Percentiles rank a stretch among this genome's conserved stretches.
phyloP scores from a whole-genome alignment of 140 eudicot genomes.

The Bidens hawaiensis region DNA sequence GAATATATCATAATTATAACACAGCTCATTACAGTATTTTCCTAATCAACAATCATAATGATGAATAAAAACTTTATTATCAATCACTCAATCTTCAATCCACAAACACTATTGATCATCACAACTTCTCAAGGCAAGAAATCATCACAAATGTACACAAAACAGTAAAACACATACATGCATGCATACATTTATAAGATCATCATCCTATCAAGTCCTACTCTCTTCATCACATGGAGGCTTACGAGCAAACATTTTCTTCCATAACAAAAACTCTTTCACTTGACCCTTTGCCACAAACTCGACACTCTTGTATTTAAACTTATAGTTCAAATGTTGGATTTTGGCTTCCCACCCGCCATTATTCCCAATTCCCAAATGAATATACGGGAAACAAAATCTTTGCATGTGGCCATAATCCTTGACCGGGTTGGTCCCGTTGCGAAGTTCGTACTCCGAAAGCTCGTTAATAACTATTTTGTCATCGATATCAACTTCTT shows the following conservation, averaged over 20 bases:
- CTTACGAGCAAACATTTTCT: background rate
- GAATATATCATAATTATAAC: too few species aligned
- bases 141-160: too few species aligned
- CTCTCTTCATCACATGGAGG: background rate
- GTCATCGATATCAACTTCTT: background rate
- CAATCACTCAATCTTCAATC: too few species aligned
- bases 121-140: too few species aligned
- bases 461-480: background rate
- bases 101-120: too few species aligned
- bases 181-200: too few species aligned
- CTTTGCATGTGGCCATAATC: background rate
- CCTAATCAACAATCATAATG: too few species aligned
- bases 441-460: background rate
- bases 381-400: background rate
- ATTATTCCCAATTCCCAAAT: background rate
- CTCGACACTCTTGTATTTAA: background rate
- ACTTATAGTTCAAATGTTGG: background rate
- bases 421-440: background rate
- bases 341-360: background rate
- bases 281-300: background rate
- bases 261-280: background rate
- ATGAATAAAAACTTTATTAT: too few species aligned
- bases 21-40: too few species aligned
- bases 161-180: too few species aligned
- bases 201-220: background rate